A percentile compares a stretch with the other conserved stretches of the same genome.
These are phyloP conservation scores for Aureobasidium musti DNA, from an alignment of 2,329 filamentous ascomycete species.

Conservation along the genomic window DNA sequence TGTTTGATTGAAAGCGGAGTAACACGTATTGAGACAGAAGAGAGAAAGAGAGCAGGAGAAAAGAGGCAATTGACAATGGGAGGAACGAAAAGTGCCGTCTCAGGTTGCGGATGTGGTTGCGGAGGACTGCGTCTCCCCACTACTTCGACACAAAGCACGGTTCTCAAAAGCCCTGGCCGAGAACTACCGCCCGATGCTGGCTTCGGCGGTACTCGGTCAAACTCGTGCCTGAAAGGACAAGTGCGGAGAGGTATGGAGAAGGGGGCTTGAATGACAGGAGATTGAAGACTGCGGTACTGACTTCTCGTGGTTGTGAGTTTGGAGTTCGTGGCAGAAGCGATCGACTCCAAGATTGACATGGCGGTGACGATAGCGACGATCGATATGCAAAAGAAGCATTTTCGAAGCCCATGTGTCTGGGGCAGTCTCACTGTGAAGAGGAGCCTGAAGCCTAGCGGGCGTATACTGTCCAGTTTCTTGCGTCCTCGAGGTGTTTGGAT, in stretches of 20 bases:
- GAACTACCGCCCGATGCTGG: conserved; percentile 3
- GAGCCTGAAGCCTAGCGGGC: neutral
- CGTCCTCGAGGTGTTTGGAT: neutral
- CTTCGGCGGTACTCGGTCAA: conserved; percentile 17
- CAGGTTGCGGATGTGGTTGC: conserved; percentile 1
- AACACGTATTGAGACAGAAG: neutral
- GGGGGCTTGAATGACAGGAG: conserved; percentile 16
- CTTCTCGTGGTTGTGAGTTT: neutral
- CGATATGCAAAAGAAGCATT: conserved; percentile 20
- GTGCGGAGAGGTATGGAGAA: conserved; percentile 25
- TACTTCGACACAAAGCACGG: neutral
- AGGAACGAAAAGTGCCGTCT: neutral
- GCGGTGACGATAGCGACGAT: conserved; percentile 1
- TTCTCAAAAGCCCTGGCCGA: conserved; percentile 8
- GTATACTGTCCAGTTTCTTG: neutral
- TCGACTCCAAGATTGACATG: neutral
- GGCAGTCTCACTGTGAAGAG: conserved; percentile 3
- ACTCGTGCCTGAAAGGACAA: neutral
- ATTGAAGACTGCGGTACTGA: neutral
- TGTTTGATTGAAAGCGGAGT: neutral
- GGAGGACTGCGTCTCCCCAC: conserved; percentile 24
- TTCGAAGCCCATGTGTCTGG: conserved; percentile 9
- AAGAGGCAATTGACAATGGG: neutral
- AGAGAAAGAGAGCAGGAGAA: neutral
- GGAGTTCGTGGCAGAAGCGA: neutral